These are phyloP conservation scores for Microcera coccophila DNA, from an alignment of 2,329 filamentous ascomycete species.

Conservation along the genomic window DNA sequence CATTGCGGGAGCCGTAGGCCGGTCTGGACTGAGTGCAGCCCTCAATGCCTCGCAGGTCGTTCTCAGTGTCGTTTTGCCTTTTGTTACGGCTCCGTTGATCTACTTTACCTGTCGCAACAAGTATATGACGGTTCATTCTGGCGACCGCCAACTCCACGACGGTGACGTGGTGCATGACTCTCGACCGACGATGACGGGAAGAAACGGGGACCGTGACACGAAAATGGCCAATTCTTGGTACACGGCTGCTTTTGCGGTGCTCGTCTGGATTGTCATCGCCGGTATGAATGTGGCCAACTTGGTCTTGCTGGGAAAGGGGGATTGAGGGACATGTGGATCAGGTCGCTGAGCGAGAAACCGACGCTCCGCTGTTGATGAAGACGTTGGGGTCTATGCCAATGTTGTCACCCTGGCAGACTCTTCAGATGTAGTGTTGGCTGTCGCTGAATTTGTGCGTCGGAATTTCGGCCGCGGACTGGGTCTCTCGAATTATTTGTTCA, in stretches of 20 bases:
- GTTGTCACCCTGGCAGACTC: too few species aligned
- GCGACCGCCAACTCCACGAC: conserved; percentile 34
- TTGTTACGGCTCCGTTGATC: conserved; percentile 77
- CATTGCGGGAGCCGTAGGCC: conserved; percentile 74
- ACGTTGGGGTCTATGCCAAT: too few species aligned
- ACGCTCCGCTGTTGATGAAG: too few species aligned
- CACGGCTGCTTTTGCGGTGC: conserved; percentile 48
- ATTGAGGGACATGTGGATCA: too few species aligned
- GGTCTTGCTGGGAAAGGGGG: conserved; percentile 53
- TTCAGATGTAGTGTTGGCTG: too few species aligned
- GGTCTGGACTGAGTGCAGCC: conserved; percentile 64
- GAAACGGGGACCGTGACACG: conserved; percentile 30
- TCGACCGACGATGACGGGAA: too few species aligned
- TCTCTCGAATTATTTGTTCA: too few species aligned
- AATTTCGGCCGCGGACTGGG: too few species aligned
- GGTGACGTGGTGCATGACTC: conserved; percentile 9
- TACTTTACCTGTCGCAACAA: conserved; percentile 77
- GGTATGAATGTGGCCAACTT: conserved; percentile 76
- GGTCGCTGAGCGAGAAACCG: too few species aligned
- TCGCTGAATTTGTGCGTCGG: too few species aligned
- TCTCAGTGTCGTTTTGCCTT: conserved; percentile 73
- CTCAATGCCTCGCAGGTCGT: conserved; percentile 75
- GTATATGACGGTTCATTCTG: conserved; percentile 69
- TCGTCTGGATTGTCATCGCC: conserved; percentile 71
- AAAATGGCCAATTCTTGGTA: conserved; percentile 73